phyloP scores from a whole-genome alignment of 345 rosid species.

The Linum lewisii region DNA sequence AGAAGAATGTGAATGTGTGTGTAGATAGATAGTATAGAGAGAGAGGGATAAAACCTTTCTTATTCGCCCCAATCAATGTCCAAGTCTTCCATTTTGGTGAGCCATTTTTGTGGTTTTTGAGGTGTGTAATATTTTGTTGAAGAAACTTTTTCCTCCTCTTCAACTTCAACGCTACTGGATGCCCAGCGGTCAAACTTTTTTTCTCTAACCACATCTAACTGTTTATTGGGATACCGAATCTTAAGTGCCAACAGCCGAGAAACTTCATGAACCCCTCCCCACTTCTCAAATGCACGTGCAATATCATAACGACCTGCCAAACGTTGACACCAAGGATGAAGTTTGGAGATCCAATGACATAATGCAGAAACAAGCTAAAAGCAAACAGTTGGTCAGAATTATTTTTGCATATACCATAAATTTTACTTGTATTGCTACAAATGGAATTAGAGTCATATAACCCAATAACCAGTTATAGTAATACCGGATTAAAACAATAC shows the following conservation, averaged over 20 bases:
- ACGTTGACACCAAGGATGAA: neutral
- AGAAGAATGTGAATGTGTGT: neutral
- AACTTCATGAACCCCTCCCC: slow-evolving; percentile 91
- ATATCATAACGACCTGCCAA: slow-evolving; percentile 80
- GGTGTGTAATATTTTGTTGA: slow-evolving; percentile 38
- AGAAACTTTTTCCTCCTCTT: slow-evolving; percentile 18
- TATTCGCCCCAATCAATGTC: slow-evolving; percentile 76
- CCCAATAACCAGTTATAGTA: too few relatives aligned
- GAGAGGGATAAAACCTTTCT: neutral
- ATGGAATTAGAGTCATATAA: too few relatives aligned
- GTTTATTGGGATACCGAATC: slow-evolving; percentile 65
- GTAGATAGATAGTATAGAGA: neutral
- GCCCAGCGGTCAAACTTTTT: slow-evolving; percentile 26
- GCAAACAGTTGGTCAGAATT: too few relatives aligned
- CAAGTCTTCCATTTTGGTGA: slow-evolving; percentile 46
- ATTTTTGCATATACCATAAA: too few relatives aligned
- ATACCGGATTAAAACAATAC: too few relatives aligned
- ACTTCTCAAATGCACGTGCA: slow-evolving; percentile 90
- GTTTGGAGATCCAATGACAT: neutral
- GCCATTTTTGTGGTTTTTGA: slow-evolving; percentile 78
- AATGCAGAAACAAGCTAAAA: neutral
- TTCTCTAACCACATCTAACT: slow-evolving; percentile 31
- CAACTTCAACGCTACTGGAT: slow-evolving; percentile 17
- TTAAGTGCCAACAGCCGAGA: slow-evolving; percentile 70
- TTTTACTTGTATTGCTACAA: too few relatives aligned